These are phyloP conservation scores for Adansonia grandidieri DNA, from an alignment of 441 rosid species.

Conservation along the genomic window DNA sequence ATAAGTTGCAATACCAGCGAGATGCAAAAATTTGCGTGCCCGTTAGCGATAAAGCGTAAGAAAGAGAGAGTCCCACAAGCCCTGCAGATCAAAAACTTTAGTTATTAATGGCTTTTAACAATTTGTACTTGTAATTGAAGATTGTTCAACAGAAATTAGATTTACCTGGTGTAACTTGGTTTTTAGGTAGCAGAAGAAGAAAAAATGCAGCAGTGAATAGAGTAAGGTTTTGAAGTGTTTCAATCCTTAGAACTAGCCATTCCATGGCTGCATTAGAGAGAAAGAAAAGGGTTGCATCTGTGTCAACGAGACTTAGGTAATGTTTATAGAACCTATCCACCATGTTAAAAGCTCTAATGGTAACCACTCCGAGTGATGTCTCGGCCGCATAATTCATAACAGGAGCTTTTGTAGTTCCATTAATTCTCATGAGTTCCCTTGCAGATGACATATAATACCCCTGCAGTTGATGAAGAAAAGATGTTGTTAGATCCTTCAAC, in stretches of 20 bases:
- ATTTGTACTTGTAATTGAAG: conserved; percentile 12
- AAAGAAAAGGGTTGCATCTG: conserved; percentile 74
- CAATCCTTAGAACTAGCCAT: conserved; percentile 79
- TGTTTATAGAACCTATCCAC: conserved; percentile 63
- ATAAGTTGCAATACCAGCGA: conserved; percentile 73
- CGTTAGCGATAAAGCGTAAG: conserved; percentile 73
- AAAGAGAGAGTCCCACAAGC: conserved; percentile 85
- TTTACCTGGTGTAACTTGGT: conserved; percentile 61
- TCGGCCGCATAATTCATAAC: conserved; percentile 83
- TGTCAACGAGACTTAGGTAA: conserved; percentile 65
- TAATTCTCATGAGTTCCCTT: conserved; percentile 78
- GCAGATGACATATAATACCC: conserved; percentile 77
- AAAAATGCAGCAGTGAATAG: conserved; percentile 77
- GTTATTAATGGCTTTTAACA: background rate
- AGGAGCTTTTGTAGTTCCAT: conserved; percentile 92
- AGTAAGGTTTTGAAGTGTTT: conserved; percentile 67
- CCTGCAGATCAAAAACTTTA: conserved; percentile 43
- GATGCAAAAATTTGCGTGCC: conserved; percentile 62
- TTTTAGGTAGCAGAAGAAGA: conserved; percentile 69
- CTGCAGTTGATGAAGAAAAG: conserved; percentile 33
- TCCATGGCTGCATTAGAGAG: conserved; percentile 73
- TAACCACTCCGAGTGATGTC: conserved; percentile 77
- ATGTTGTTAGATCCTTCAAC: background rate
- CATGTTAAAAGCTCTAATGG: conserved; percentile 80
- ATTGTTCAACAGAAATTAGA: conserved; percentile 3